phyloP scores from a whole-genome alignment of 2,329 filamentous ascomycete genomes.

The Pseudovirgaria hyperparasitica region DNA sequence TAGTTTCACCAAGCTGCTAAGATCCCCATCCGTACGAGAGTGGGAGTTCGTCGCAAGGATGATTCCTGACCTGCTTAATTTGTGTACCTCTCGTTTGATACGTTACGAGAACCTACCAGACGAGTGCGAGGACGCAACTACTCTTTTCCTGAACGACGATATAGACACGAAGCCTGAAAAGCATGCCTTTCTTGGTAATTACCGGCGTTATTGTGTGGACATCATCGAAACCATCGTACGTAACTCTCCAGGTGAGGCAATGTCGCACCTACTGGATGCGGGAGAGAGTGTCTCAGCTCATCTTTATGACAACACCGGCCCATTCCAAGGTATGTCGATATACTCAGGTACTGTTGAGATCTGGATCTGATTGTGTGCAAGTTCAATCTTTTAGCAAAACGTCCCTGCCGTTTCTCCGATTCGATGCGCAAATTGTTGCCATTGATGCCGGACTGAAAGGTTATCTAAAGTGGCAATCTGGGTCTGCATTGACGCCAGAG shows the following conservation, averaged over 20 bases:
- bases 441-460: slow-evolving; percentile 83
- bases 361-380: slow-evolving; percentile 3
- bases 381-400: slow-evolving; percentile 43
- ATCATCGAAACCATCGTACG: slow-evolving; percentile 80
- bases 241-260: slow-evolving; percentile 69
- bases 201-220: slow-evolving; percentile 76
- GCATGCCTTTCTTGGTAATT: slow-evolving; percentile 92
- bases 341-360: not conserved
- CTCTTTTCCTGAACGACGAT: slow-evolving; percentile 78
- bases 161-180: slow-evolving; percentile 90
- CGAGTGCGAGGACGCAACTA: slow-evolving; percentile 65
- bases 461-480: slow-evolving; percentile 64
- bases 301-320: slow-evolving; percentile 57
- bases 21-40: slow-evolving; percentile 55
- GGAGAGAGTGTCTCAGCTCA: slow-evolving; percentile 63
- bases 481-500: slow-evolving; percentile 38
- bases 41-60: slow-evolving; percentile 47
- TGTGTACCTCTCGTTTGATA: slow-evolving; percentile 71
- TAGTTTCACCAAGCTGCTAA: slow-evolving; percentile 74
- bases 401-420: slow-evolving; percentile 59
- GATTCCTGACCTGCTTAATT: slow-evolving; percentile 65
- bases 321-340: slow-evolving; percentile 48
- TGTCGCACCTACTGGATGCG: slow-evolving; percentile 72
- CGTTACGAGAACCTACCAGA: slow-evolving; percentile 80
- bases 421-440: slow-evolving; percentile 82